Conservation (phyloP, 73 alveolate genomes). For the Uronychia setigera region DNA sequence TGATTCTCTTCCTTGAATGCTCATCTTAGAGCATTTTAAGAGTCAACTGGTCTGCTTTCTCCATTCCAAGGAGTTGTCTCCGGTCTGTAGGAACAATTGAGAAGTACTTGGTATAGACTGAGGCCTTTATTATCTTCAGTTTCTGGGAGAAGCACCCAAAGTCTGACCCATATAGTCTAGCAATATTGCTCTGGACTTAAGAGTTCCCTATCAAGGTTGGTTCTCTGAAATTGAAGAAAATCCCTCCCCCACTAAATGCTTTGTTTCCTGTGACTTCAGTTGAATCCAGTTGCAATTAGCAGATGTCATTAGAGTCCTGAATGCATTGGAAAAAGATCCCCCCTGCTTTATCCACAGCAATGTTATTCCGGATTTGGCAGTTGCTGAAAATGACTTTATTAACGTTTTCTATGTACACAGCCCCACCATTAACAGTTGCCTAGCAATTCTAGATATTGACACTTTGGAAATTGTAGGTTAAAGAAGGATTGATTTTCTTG, state of each 20-base stretch:
- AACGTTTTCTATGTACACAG: constrained; percentile 19
- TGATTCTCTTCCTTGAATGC: not conserved
- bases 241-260: constrained; percentile 65
- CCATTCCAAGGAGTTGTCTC: too few relatives aligned
- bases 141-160: constrained; percentile 56
- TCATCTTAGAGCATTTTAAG: too few relatives aligned
- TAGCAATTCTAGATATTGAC: constrained; percentile 18
- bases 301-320: constrained; percentile 39
- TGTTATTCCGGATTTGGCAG: not conserved
- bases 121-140: constrained; percentile 23
- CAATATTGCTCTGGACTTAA: constrained; percentile 16
- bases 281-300: constrained; percentile 13
- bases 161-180: constrained; percentile 50
- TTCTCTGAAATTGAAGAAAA: constrained; percentile 45
- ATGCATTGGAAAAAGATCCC: constrained; percentile 49
- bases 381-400: constrained; percentile 8
- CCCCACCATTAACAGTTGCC: constrained; percentile 54
- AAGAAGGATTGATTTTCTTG: constrained; percentile 17
- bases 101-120: constrained; percentile 41
- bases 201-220: constrained; percentile 8
- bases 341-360: constrained; percentile 39
- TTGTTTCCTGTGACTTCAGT: constrained; percentile 6
- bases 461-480: constrained; percentile 21
- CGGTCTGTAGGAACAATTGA: too few relatives aligned
- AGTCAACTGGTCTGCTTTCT: too few relatives aligned